These are phyloP conservation scores for Leccinum obscurum DNA, from an alignment of 768 basidiomycete species.

Conservation along the genomic window DNA sequence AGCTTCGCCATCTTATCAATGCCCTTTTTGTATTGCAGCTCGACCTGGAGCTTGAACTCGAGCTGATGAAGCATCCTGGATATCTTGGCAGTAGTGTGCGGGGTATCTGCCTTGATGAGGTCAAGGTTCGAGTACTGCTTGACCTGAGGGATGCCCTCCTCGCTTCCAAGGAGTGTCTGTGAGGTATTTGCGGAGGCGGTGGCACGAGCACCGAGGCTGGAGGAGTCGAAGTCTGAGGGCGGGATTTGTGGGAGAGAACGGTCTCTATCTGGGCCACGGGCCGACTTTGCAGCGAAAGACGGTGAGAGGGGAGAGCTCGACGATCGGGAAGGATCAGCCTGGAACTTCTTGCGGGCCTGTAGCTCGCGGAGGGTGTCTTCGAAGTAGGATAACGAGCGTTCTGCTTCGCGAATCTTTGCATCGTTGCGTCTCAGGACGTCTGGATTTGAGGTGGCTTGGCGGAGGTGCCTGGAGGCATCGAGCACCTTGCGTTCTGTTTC, in stretches of 20 bases:
- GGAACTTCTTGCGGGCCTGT: slow-evolving; percentile 70
- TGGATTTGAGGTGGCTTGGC: slow-evolving; percentile 81
- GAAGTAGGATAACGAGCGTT: slow-evolving; percentile 83
- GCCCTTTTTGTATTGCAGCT: slow-evolving; percentile 96
- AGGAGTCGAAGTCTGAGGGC: slow-evolving; percentile 47
- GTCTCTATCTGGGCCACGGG: slow-evolving; percentile 31
- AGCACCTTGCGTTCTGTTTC: slow-evolving; percentile 92
- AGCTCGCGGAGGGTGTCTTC: slow-evolving; percentile 83
- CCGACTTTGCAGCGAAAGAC: slow-evolving; percentile 17
- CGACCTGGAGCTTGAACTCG: slow-evolving; percentile 98
- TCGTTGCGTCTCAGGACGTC: slow-evolving; percentile 84
- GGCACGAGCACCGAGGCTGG: slow-evolving; percentile 33
- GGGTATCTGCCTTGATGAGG: slow-evolving; percentile 96
- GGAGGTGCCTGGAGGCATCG: slow-evolving; percentile 76
- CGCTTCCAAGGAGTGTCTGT: slow-evolving; percentile 40
- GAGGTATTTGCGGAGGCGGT: slow-evolving; percentile 41
- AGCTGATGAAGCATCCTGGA: slow-evolving; percentile 97
- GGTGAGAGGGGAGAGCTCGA: slow-evolving; percentile 39
- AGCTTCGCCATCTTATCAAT: slow-evolving; percentile 99
- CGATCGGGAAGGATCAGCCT: slow-evolving; percentile 57
- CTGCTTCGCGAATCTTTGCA: slow-evolving; percentile 83
- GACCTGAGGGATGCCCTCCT: slow-evolving; percentile 44
- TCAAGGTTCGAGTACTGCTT: slow-evolving; percentile 86
- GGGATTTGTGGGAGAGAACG: slow-evolving; percentile 48
- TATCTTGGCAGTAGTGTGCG: slow-evolving; percentile 94